A percentile compares a stretch with the other conserved stretches of the same genome.
phyloP scores from a whole-genome alignment of 768 basidiomycete species.

The Boletus bicolor region DNA sequence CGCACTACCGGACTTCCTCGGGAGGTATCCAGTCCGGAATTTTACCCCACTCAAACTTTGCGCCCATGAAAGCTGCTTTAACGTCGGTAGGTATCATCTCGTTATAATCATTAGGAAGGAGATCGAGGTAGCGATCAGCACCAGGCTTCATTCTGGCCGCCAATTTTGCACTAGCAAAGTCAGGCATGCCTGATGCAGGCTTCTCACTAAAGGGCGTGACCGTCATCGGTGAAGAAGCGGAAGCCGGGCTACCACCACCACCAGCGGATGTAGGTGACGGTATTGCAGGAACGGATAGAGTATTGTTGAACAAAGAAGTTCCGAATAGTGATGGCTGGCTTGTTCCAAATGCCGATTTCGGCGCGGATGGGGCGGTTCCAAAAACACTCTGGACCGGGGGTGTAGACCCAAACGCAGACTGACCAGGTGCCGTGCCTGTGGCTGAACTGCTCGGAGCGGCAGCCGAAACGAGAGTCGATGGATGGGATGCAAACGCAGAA shows the following conservation, averaged over 20 bases:
- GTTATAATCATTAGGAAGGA: constrained; percentile 59
- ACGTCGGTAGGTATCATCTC: constrained; percentile 49
- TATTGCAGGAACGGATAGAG: constrained; percentile 17
- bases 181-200: constrained; percentile 25
- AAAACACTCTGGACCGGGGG: constrained; percentile 22
- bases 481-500: constrained; percentile 49
- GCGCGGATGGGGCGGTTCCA: constrained; percentile 2
- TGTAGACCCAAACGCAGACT: constrained; percentile 21
- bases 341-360: constrained; percentile 19
- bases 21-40: constrained; percentile 78
- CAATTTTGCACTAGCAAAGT: constrained; percentile 34
- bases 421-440: constrained; percentile 10
- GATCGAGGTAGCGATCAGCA: constrained; percentile 50
- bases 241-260: constrained; percentile 17
- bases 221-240: constrained; percentile 29
- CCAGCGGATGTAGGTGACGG: constrained; percentile 22
- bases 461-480: constrained; percentile 39
- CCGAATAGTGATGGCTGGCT: constrained; percentile 29
- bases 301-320: constrained; percentile 15
- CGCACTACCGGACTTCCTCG: constrained; percentile 46
- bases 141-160: constrained; percentile 40
- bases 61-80: constrained; percentile 50
- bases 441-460: constrained; percentile 3
- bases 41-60: constrained; percentile 64
- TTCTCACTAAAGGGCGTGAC: constrained; percentile 21